Base-by-base conservation (phyloP, 106 monocot species). In the Dendrobium officinale region DNA sequence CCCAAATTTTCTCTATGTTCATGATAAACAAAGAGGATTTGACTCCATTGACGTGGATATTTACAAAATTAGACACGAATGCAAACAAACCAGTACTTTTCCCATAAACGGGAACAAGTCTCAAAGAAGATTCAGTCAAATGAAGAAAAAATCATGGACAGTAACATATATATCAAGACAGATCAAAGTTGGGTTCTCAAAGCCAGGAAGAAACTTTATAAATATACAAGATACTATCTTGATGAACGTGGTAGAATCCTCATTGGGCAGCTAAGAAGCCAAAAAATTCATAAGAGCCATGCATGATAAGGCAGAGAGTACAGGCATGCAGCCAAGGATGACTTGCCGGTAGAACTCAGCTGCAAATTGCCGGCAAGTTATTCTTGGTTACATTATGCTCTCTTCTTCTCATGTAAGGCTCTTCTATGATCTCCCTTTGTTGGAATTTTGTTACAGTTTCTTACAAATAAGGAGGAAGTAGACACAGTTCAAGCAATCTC, bases 301-400 rank as follows among this genome's bases (percentile, higher is more conserved):
- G 67, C 79, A 67, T 79, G 79, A 79, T 47, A 42, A 75, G 79
- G 37, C 33, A 19, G 86, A 86, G 86, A 86, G 79, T 54, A 72
- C 73, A 7, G 13, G 33, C 58, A 74, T 81, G 86, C 86, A 87
- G 86, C 86, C 86, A 87, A 87, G 86, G 86, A 87, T 87, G 86
- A 87, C 86, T 87, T 87, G 86, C 86, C 86, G 86, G 80, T 47
- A 76, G 37, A 20, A 4, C 44, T 29, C 45, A 3, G 6, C 37
- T 43, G 59, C 17, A 31, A 58, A 70, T 47, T 80, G 79, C 70
- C 80, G 83, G 83, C 86, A 80, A 83, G 86, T 80, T 54, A 77
- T 87, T 83, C 86, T 73, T 87, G 86, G 86, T 77, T 87, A 87
- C 86, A 72, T 70, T 79, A 56, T 20, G 83, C 77, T 87, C 86